These are phyloP conservation scores for Casuarina cunninghamiana DNA, from an alignment of 306 rosid species.

Conservation along the genomic window DNA sequence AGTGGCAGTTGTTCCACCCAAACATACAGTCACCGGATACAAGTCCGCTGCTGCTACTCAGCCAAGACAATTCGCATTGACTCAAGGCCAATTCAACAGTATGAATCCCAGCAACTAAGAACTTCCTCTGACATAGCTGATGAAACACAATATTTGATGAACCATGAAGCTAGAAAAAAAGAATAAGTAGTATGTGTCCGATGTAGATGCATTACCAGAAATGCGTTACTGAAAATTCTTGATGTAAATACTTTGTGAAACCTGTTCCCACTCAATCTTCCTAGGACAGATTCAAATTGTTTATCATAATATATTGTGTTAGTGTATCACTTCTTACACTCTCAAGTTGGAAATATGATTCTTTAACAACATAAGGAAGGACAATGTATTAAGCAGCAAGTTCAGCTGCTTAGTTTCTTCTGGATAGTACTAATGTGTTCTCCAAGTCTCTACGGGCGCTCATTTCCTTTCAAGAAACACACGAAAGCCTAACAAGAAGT, in stretches of 20 bases:
- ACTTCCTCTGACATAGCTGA: conserved; percentile 17
- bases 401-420: not conserved
- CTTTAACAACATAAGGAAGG: not conserved
- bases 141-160: conserved; percentile 22
- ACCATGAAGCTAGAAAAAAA: conserved; percentile 8
- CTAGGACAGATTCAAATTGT: not conserved
- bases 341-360: not conserved
- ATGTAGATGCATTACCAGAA: not conserved
- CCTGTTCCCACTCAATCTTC: not conserved
- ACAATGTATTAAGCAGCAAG: not conserved
- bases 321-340: conserved; percentile 3
- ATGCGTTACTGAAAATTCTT: not conserved
- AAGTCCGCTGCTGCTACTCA: conserved; percentile 70
- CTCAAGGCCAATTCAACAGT: conserved; percentile 39
- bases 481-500: not conserved
- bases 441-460: too few relatives aligned
- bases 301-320: not conserved
- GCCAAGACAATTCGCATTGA: conserved; percentile 51
- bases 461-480: too few relatives aligned
- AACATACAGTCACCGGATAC: conserved; percentile 44
- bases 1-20: conserved; percentile 66
- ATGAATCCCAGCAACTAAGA: conserved; percentile 24
- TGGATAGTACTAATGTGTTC: not conserved
- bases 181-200: not conserved
- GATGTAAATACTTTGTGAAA: conserved; percentile 5